Evolutionary conservation across 768 basidiomycete species (phyloP).

Genomic region (Amanita brunnescens): DNA sequence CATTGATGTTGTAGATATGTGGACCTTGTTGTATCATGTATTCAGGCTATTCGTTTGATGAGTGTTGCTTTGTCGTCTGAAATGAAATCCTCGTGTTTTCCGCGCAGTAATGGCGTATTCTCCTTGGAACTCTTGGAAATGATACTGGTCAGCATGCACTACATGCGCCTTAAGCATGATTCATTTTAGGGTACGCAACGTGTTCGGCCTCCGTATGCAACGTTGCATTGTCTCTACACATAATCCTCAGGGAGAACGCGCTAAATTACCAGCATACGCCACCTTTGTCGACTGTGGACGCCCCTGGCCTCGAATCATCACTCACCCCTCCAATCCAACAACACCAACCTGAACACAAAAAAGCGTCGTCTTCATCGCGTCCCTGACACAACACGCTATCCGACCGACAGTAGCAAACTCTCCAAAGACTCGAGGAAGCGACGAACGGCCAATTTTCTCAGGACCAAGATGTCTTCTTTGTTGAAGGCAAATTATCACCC

Average conservation of each 20-base stretch:
- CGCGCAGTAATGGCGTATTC: not conserved
- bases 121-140: not conserved
- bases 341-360: not conserved
- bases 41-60: not conserved
- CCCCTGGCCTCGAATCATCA: not conserved
- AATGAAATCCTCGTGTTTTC: conserved; percentile 2
- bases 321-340: not conserved
- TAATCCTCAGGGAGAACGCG: not conserved
- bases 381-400: not conserved
- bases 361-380: not conserved
- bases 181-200: not conserved
- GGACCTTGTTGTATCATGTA: not conserved
- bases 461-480: conserved; percentile 24
- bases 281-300: no score
- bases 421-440: not conserved
- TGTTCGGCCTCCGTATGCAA: not conserved
- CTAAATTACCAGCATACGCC: not conserved
- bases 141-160: not conserved
- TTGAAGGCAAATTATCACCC: conserved; percentile 52
- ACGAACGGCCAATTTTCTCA: conserved; percentile 3
- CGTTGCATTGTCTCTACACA: not conserved
- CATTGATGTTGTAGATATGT: conserved; percentile 35
- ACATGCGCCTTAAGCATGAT: not conserved
- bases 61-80: not conserved
- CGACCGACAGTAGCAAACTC: not conserved